Evolutionary conservation across 2,329 filamentous ascomycete species (phyloP), one percentile per base, ranked within the genome.

Genomic region (Talaromyces verruculosus): DNA sequence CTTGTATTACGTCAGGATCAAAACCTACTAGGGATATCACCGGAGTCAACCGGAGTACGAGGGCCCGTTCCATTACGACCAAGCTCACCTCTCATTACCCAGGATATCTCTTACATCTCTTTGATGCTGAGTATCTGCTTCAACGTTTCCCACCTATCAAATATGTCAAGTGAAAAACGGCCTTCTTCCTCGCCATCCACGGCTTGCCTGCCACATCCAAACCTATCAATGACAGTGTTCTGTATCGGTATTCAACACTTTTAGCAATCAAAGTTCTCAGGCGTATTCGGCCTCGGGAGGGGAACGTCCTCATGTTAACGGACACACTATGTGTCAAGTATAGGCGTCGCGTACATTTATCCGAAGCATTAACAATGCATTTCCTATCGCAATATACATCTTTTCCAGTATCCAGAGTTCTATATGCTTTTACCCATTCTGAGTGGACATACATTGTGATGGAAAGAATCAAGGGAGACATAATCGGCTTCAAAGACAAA

Each of bases 381-480:
- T 79, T 78, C 62, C 69, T 81, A 55, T 69, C 71, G 13, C 65
- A 74, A 53, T 53, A 80, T 65, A 80, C 78, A 17, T 77, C 75
- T 45, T 76, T 80, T 62, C 76, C 78, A 1, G 75, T 79, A 5
- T 77, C 77, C 5, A 78, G 73, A 67, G 73, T 80, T 7, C 65
- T 72, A 37, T 80, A 75, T 67, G 71, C 77, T 35, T 81, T 80
- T 70, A 71, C 65, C 28, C 72, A 62, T 60, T 68, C 68, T 33
- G 71, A 68, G 5, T 30, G 15, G 35, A 77, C 74, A 2, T 81
- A 80, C 61, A 79, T 80, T 53, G 68, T 78, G 51, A 81, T 81
- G 77, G 73, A 79, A 70, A 74, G 74, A 63, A 76, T 80, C 22
- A 67, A 76, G 35, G 78, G 78, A n/a, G 69, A 76, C 3, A 76